Percentiles rank a stretch among this genome's conserved stretches.
phyloP scores from a whole-genome alignment of 768 basidiomycete species.

The Favolaschia claudopus region DNA sequence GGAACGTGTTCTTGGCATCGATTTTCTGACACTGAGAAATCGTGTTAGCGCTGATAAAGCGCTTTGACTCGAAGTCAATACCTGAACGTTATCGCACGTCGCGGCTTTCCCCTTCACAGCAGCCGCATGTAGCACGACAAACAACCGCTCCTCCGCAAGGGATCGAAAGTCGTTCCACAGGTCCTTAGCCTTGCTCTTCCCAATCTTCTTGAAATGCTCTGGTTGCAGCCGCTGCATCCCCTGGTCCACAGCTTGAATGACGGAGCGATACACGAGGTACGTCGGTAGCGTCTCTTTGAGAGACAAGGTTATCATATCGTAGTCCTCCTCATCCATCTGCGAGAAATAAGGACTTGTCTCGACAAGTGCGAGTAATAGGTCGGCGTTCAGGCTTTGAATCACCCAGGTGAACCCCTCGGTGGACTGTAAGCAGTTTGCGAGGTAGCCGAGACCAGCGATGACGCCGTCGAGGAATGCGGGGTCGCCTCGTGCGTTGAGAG shows the following conservation, averaged over 20 bases:
- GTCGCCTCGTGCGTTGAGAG: slow-evolving; percentile 43
- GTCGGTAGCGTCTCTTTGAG: slow-evolving; percentile 37
- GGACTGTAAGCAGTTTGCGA: slow-evolving; percentile 44
- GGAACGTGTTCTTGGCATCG: slow-evolving; percentile 40
- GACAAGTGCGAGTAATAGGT: slow-evolving; percentile 39
- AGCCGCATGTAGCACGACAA: slow-evolving; percentile 32
- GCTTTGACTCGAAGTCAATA: neutral
- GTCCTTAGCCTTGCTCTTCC: slow-evolving; percentile 31
- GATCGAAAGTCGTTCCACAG: slow-evolving; percentile 35
- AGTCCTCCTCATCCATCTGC: slow-evolving; percentile 33
- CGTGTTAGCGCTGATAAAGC: neutral
- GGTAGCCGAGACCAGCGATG: slow-evolving; percentile 39
- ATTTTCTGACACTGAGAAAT: slow-evolving; percentile 40
- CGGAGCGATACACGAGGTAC: slow-evolving; percentile 47
- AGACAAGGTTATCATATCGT: slow-evolving; percentile 34
- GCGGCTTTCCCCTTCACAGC: slow-evolving; percentile 38
- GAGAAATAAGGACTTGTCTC: slow-evolving; percentile 37
- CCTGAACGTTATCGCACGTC: slow-evolving; percentile 48
- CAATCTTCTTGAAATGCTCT: slow-evolving; percentile 27
- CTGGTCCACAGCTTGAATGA: slow-evolving; percentile 37
- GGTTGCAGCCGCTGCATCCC: slow-evolving; percentile 33
- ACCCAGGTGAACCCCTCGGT: slow-evolving; percentile 49
- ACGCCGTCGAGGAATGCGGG: slow-evolving; percentile 38
- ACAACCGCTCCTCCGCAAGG: slow-evolving; percentile 36
- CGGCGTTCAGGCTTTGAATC: slow-evolving; percentile 38